Evolutionary conservation across 176 grass and related monocot species (phyloP).

Genomic region (Metroxylon sagu): DNA sequence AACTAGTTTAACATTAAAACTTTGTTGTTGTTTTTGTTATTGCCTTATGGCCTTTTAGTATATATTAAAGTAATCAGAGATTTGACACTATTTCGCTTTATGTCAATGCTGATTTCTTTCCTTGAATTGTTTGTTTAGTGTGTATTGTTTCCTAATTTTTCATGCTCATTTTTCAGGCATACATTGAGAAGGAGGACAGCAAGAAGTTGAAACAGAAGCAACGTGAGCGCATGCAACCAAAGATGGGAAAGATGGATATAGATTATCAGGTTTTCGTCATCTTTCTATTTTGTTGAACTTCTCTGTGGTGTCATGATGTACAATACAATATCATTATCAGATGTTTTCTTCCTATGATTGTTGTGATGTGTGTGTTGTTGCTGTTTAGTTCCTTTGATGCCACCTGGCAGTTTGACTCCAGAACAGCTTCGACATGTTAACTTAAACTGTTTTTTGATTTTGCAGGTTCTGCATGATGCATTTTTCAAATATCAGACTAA

Average conservation of each 20-base stretch:
- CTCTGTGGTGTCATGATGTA: too few species aligned
- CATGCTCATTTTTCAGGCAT: constrained; percentile 51
- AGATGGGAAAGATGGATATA: constrained; percentile 99
- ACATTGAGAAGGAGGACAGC: constrained; percentile 99
- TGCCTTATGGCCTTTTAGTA: too few species aligned
- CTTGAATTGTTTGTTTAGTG: constrained; percentile 1
- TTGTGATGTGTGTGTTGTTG: too few species aligned
- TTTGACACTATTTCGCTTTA: too few species aligned
- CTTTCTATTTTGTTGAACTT: neutral
- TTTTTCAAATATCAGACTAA: constrained; percentile 99
- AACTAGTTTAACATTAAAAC: too few species aligned
- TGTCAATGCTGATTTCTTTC: too few species aligned
- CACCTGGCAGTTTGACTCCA: too few species aligned
- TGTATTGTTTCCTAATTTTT: constrained; percentile 1
- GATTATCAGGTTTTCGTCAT: constrained; percentile 62
- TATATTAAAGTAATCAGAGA: too few species aligned
- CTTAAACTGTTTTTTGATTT: neutral
- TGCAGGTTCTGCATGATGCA: constrained; percentile 70
- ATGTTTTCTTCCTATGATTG: too few species aligned
- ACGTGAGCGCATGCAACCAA: constrained; percentile 90
- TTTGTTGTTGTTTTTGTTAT: too few species aligned
- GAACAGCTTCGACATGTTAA: neutral
- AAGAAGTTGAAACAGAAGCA: constrained; percentile 98
- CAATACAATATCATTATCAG: too few species aligned
- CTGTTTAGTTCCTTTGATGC: too few species aligned